Percentiles rank a stretch among this genome's conserved stretches.
Conservation (phyloP, 2,329 filamentous ascomycete species). For the Conoideocrella luteorostrata region DNA sequence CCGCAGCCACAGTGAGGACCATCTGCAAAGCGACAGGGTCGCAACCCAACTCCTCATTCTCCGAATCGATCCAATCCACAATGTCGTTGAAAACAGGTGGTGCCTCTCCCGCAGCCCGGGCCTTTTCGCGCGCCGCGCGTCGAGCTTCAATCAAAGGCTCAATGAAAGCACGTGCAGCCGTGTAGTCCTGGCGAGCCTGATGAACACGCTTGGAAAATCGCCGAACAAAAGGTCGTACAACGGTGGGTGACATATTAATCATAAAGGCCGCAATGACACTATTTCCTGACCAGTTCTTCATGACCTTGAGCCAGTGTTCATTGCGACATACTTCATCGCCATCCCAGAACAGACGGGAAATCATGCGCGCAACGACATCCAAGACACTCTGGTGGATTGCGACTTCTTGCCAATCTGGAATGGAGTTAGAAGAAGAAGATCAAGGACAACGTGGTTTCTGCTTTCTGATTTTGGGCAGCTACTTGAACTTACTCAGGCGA, state of each 20-base stretch:
- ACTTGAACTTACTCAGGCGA: background rate
- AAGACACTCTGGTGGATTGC: slow-evolving; percentile 5
- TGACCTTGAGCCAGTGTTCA: slow-evolving; percentile 8
- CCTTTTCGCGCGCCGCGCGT: slow-evolving; percentile 6
- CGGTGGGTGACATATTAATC: slow-evolving; percentile 10
- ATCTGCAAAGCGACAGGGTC: slow-evolving; percentile 11
- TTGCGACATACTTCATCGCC: slow-evolving; percentile 10
- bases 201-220: slow-evolving; percentile 8
- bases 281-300: slow-evolving; percentile 11
- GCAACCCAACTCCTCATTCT: slow-evolving; percentile 9
- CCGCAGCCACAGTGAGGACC: slow-evolving; percentile 11
- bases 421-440: background rate
- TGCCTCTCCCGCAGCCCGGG: background rate
- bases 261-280: slow-evolving; percentile 11
- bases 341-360: slow-evolving; percentile 11
- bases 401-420: slow-evolving; percentile 8
- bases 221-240: slow-evolving; percentile 8
- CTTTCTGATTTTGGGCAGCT: no score
- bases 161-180: slow-evolving; percentile 9
- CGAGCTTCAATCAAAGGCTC: slow-evolving; percentile 9
- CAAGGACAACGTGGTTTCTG: no score
- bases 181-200: slow-evolving; percentile 7
- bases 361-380: slow-evolving; percentile 10
- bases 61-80: slow-evolving; percentile 12
- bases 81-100: slow-evolving; percentile 7